Evolutionary conservation across 805 yeast species (phyloP).

Genomic region (Pichia phayaonensis): DNA sequence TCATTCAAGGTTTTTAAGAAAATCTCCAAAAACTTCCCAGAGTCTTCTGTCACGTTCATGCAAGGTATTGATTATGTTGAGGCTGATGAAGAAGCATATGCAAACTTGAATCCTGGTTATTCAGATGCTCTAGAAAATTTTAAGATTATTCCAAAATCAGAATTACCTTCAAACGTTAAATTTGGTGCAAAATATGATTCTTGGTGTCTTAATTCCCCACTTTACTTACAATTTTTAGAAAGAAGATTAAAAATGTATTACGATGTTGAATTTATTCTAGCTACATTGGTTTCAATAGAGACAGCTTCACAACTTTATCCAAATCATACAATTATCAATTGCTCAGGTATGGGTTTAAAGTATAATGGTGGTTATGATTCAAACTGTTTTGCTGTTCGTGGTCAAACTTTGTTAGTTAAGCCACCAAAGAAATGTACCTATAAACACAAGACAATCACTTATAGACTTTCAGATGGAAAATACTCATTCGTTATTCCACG

Average conservation of each 20-base stretch:
- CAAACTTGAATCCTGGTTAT: constrained; percentile 34
- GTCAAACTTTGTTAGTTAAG: constrained; percentile 58
- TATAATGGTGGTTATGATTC: constrained; percentile 50
- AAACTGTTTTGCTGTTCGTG: constrained; percentile 46
- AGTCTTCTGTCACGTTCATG: constrained; percentile 45
- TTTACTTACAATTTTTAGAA: constrained; percentile 28
- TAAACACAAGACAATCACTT: constrained; percentile 41
- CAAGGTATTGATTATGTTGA: constrained; percentile 55
- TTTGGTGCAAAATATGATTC: constrained; percentile 50
- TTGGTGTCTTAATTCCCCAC: constrained; percentile 57
- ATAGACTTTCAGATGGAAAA: constrained; percentile 19
- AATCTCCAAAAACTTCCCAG: constrained; percentile 38
- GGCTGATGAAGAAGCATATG: constrained; percentile 26
- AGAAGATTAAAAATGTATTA: constrained; percentile 15
- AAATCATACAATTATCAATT: constrained; percentile 37
- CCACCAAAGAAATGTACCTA: constrained; percentile 32
- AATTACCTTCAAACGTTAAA: constrained; percentile 33
- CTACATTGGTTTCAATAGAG: constrained; percentile 29
- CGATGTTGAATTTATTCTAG: constrained; percentile 29
- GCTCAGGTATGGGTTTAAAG: constrained; percentile 56
- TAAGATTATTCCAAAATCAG: constrained; percentile 18
- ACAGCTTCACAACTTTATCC: constrained; percentile 32
- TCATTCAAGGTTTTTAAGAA: constrained; percentile 40
- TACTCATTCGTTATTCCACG: constrained; percentile 57
- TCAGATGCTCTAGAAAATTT: constrained; percentile 34